Evolutionary conservation across 176 grass and related monocot genomes (phyloP), one percentile per base, ranked within the genome.

Genomic region (Oropetium thomaeum): DNA sequence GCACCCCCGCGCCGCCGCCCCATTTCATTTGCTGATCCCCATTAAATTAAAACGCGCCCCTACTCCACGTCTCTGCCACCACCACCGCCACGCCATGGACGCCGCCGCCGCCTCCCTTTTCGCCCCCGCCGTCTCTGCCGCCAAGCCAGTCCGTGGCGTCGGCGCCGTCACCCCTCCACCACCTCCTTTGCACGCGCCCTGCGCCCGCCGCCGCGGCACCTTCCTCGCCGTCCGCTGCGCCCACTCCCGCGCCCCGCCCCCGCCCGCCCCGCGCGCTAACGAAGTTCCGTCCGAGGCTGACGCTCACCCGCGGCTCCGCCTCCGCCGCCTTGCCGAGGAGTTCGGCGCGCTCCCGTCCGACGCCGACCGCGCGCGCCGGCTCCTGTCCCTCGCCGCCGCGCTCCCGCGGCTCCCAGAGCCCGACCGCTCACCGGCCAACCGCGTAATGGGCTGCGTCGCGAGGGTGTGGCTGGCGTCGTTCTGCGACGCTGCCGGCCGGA

Each of bases 381-480:
- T 97, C 54, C 86, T 93, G 25, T 87, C 79, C 4, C 67, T 79
- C 77, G 88, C 88, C 12, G 72, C 83, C 37, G 33, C 78, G 29
- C 94, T 97, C 51, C 94, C 94, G 53, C 84, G 66, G 62, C 83
- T 97, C 52, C 71, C 83, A 8, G 78, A 83, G 28, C 47, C 80
- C 12, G 90, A 71, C 59, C 86, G 88, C 63, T 67, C 78, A 69
- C 44, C 75, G 5, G 64, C 54, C 60, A 97, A 97, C 74, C 95
- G 95, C 65, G 95, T 97, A 70, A 92, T 93, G 90, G 95, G 90
- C 0, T 97, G 95, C 84, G 92, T 87, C 41, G 88, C 95, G 8
- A 87, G 88, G 76, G 93, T 97, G 4, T 90, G 79, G 79, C 67
- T 83, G 32, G 55, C 69, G 13, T 59, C 34, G 33, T 25, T 35